These are phyloP conservation scores for Wickerhamomyces chambardii DNA, from an alignment of 805 yeast genomes.

Conservation along the genomic window DNA sequence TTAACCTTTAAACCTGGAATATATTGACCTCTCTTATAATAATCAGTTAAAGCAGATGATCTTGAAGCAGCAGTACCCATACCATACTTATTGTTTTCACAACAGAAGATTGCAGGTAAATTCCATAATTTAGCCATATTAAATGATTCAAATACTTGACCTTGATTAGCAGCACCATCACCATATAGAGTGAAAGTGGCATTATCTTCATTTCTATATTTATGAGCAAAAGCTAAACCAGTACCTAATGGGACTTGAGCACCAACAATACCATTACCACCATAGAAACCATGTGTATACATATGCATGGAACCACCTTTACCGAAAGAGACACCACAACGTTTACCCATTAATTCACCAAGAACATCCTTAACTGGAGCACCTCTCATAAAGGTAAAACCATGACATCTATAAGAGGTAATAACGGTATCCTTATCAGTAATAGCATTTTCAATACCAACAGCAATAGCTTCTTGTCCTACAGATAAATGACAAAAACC, in stretches of 20 bases:
- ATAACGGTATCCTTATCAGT: conserved; percentile 79
- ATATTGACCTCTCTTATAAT: conserved; percentile 98
- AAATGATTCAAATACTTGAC: conserved; percentile 95
- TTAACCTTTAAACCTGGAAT: conserved; percentile 97
- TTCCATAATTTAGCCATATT: conserved; percentile 99
- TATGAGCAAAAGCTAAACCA: conserved; percentile 97
- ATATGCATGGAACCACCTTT: conserved; percentile 99
- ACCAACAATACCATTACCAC: conserved; percentile 99
- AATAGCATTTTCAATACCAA: conserved; percentile 95
- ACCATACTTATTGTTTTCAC: conserved; percentile 99
- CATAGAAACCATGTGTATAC: conserved; percentile 92
- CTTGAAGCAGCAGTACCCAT: conserved; percentile 99
- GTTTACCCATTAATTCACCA: conserved; percentile 96
- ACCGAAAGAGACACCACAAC: conserved; percentile 92
- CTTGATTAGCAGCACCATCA: conserved; percentile 99
- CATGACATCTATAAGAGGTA: conserved; percentile 98
- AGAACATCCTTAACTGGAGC: conserved; percentile 82
- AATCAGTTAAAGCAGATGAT: conserved; percentile 94
- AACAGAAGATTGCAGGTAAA: conserved; percentile 88
- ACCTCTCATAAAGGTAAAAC: conserved; percentile 95
- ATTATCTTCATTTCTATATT: conserved; percentile 73
- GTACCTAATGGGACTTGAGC: conserved; percentile 99
- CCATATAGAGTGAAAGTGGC: conserved; percentile 91
- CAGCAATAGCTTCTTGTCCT: conserved; percentile 99
- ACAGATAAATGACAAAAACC: conserved; percentile 98